Conservation (phyloP, 768 basidiomycete species). For the Mycena crocata region DNA sequence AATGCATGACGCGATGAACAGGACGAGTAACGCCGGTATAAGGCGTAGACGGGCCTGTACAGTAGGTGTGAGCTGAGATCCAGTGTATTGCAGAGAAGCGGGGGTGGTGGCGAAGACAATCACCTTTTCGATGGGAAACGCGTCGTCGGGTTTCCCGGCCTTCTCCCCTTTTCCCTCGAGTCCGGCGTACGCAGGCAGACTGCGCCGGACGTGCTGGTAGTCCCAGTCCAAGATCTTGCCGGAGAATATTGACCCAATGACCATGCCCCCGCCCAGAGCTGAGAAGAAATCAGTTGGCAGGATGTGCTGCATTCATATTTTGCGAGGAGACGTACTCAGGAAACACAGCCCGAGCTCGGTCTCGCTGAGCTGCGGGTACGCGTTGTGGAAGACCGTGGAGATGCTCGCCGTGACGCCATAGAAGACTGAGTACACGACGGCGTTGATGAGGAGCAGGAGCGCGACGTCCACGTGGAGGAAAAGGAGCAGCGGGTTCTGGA, state of each 20-base stretch:
- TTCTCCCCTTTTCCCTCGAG: background rate
- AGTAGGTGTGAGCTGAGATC: no score
- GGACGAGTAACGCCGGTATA: slow-evolving; percentile 53
- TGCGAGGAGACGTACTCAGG: slow-evolving; percentile 45
- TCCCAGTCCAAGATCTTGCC: slow-evolving; percentile 30
- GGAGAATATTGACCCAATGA: slow-evolving; percentile 2
- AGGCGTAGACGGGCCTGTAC: slow-evolving; percentile 60
- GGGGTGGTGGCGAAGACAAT: background rate
- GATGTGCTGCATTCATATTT: no score
- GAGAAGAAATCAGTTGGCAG: background rate
- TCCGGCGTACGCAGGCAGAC: background rate
- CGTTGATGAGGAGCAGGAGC: slow-evolving; percentile 63
- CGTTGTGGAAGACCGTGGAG: slow-evolving; percentile 66
- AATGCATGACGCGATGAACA: slow-evolving; percentile 55
- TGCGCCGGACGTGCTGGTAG: slow-evolving; percentile 15
- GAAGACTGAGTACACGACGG: slow-evolving; percentile 63
- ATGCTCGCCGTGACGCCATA: slow-evolving; percentile 71
- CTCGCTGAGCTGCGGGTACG: slow-evolving; percentile 73
- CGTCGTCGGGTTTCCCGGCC: slow-evolving; percentile 37
- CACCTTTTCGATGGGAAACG: slow-evolving; percentile 70
- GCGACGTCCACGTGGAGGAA: slow-evolving; percentile 66
- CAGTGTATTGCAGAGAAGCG: slow-evolving; percentile 36
- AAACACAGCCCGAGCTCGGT: slow-evolving; percentile 83
- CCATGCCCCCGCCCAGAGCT: slow-evolving; percentile 26
- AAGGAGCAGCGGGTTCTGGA: slow-evolving; percentile 68